These are phyloP conservation scores for Fusarium decemcellulare DNA, from an alignment of 2,329 filamentous ascomycete genomes.

Conservation along the genomic window DNA sequence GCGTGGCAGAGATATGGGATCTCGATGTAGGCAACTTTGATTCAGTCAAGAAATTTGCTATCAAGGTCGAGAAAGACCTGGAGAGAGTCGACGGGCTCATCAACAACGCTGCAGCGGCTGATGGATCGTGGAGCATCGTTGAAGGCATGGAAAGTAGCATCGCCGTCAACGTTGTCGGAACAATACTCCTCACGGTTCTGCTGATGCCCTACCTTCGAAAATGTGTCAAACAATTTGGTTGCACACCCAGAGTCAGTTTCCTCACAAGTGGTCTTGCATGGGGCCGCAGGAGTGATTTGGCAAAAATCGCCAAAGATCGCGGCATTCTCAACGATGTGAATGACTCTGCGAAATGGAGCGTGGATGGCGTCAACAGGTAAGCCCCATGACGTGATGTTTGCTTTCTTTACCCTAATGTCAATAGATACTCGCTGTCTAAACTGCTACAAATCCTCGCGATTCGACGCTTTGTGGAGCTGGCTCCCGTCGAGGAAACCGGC, in stretches of 20 bases:
- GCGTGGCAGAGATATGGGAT: constrained; percentile 25
- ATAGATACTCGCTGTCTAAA: not conserved
- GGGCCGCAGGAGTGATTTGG: not conserved
- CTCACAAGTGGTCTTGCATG: constrained; percentile 1
- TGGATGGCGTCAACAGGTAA: constrained; percentile 4
- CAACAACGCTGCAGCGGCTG: constrained; percentile 6
- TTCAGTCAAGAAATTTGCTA: constrained; percentile 53
- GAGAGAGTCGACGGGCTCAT: constrained; percentile 4
- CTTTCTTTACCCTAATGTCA: not conserved
- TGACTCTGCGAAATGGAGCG: not conserved
- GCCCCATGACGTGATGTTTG: not conserved
- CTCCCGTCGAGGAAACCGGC: constrained; percentile 2
- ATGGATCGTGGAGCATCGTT: not conserved
- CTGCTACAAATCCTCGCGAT: constrained; percentile 3
- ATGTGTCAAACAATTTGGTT: not conserved
- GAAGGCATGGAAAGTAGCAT: constrained; percentile 6
- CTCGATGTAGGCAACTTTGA: constrained; percentile 26
- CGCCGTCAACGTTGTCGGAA: constrained; percentile 1
- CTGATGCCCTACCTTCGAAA: not conserved
- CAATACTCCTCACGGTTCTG: not conserved
- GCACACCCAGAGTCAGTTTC: not conserved
- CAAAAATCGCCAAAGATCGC: not conserved
- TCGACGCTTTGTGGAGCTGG: not conserved
- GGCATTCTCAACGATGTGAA: not conserved
- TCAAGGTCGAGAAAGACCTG: constrained; percentile 43